Conservation (phyloP, 352 stramenopile genomes). For the Pythium monospermum region DNA sequence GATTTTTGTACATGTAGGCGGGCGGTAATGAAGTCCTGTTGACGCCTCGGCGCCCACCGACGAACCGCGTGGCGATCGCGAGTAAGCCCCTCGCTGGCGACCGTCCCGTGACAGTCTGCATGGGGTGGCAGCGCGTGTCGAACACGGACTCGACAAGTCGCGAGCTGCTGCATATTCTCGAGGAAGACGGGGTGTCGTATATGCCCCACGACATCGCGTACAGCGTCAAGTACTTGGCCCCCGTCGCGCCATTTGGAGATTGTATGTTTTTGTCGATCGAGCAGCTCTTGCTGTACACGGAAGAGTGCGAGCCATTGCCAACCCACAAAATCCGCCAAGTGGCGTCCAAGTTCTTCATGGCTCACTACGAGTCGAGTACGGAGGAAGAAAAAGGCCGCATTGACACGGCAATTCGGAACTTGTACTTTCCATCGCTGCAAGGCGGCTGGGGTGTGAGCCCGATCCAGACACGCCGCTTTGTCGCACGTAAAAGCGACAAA, state of each 20-base stretch:
- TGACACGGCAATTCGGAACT: conserved; percentile 77
- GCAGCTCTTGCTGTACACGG: conserved; percentile 79
- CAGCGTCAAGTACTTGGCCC: conserved; percentile 85
- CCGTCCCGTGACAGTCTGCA: conserved; percentile 74
- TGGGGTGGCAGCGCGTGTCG: conserved; percentile 80
- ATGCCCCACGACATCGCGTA: conserved; percentile 82
- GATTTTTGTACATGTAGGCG: conserved; percentile 37
- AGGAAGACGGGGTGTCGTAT: conserved; percentile 84
- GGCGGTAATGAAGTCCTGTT: conserved; percentile 53
- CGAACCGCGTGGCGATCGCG: conserved; percentile 48
- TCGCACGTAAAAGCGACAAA: conserved; percentile 58
- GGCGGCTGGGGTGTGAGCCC: conserved; percentile 81
- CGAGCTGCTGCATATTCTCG: conserved; percentile 66
- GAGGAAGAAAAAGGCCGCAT: conserved; percentile 69
- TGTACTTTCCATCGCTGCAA: conserved; percentile 80
- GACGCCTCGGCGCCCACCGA: conserved; percentile 48
- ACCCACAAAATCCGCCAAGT: conserved; percentile 66
- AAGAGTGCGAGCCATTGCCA: conserved; percentile 73
- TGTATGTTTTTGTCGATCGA: conserved; percentile 87
- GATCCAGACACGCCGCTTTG: conserved; percentile 75
- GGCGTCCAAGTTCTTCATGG: conserved; percentile 71
- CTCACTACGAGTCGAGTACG: conserved; percentile 57
- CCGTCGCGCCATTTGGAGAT: conserved; percentile 76
- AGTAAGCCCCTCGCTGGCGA: conserved; percentile 61
- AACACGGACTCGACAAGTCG: conserved; percentile 70